These are phyloP conservation scores for Fagus sylvatica DNA, from an alignment of 306 rosid species.

Conservation along the genomic window DNA sequence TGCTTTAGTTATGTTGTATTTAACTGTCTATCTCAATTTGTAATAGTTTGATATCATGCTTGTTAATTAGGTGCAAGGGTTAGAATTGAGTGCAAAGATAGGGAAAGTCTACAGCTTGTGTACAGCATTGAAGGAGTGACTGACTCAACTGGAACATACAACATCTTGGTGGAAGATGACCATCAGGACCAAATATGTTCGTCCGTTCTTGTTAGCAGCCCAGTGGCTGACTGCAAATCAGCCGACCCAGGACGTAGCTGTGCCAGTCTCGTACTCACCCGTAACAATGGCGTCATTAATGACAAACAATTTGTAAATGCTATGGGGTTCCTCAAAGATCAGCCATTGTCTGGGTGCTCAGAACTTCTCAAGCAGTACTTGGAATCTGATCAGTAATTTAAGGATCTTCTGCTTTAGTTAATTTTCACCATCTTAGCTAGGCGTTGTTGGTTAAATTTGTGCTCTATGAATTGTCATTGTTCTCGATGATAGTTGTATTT, in stretches of 20 bases:
- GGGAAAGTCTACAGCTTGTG: slow-evolving; percentile 29
- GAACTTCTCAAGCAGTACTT: slow-evolving; percentile 48
- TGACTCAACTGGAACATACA: slow-evolving; percentile 49
- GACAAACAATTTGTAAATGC: slow-evolving; percentile 51
- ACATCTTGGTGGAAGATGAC: slow-evolving; percentile 46
- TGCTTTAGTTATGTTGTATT: too few species aligned
- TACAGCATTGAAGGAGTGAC: slow-evolving; percentile 48
- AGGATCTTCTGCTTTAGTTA: not conserved
- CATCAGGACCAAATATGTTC: slow-evolving; percentile 56
- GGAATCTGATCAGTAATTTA: slow-evolving; percentile 14
- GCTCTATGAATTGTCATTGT: not conserved
- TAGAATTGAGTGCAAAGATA: slow-evolving; percentile 50
- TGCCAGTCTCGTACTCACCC: slow-evolving; percentile 54
- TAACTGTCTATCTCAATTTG: not conserved
- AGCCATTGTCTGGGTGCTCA: slow-evolving; percentile 43
- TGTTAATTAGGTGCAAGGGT: slow-evolving; percentile 60
- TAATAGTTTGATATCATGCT: not conserved
- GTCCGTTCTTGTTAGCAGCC: slow-evolving; percentile 47
- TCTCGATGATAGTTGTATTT: not conserved
- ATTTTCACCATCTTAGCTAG: not conserved
- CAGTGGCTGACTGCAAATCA: slow-evolving; percentile 35
- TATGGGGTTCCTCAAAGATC: slow-evolving; percentile 58
- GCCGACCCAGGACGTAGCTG: slow-evolving; percentile 51
- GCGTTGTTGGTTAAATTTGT: not conserved
- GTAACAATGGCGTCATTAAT: slow-evolving; percentile 51